These are phyloP conservation scores for Lithospermum erythrorhizon DNA, from an alignment of 257 asterid species.

Conservation along the genomic window DNA sequence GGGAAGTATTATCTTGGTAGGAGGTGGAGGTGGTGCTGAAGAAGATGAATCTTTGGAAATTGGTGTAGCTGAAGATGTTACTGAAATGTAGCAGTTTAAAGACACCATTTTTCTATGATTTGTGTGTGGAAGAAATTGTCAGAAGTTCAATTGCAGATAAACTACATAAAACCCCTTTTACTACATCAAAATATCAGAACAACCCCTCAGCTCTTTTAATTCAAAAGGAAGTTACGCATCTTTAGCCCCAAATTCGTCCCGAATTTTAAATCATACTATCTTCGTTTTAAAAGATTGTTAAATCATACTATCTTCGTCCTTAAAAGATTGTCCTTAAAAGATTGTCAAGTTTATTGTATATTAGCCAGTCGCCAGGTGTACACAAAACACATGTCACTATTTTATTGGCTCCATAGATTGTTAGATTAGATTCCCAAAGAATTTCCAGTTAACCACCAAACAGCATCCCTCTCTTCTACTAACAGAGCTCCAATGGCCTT, in stretches of 20 bases:
- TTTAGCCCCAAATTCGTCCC: no score
- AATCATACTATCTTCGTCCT: no score
- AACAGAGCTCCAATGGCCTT: conserved; percentile 26
- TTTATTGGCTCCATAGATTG: not conserved
- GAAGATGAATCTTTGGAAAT: conserved; percentile 37
- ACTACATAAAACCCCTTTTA: not conserved
- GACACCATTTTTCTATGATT: conserved; percentile 28
- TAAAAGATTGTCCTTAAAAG: no score
- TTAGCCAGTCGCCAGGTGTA: no score
- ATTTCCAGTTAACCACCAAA: not conserved
- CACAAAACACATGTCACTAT: no score
- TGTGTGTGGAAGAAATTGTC: conserved; percentile 13
- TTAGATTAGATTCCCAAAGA: not conserved
- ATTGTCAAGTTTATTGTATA: no score
- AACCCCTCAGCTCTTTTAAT: no score
- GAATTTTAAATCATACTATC: no score
- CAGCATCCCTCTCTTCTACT: not conserved
- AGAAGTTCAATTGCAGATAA: not conserved
- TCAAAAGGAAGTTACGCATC: no score
- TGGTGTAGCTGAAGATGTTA: conserved; percentile 54
- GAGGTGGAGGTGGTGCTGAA: conserved; percentile 21
- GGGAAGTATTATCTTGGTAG: conserved; percentile 70
- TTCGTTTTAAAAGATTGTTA: no score
- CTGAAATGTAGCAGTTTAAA: conserved; percentile 49
- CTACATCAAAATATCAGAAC: no score